These are phyloP conservation scores for Clonostachys rosea DNA, from an alignment of 2,329 filamentous ascomycete genomes.

Conservation along the genomic window DNA sequence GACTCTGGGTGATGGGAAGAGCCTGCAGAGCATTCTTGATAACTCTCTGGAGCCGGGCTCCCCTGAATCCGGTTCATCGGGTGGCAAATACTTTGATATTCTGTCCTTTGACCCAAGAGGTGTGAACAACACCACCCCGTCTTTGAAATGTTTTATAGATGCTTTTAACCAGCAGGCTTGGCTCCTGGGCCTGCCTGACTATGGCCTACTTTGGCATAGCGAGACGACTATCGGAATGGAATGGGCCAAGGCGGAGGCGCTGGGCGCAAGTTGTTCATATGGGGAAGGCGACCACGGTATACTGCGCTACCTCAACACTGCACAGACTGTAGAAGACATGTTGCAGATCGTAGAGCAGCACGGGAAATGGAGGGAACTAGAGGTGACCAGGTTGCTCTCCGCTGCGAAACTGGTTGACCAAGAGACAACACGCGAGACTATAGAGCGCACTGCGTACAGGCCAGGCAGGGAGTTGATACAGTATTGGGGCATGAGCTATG, in stretches of 20 bases:
- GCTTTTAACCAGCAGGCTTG: background rate
- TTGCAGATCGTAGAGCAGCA: background rate
- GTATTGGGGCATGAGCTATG: slow-evolving; percentile 54
- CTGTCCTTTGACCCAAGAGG: background rate
- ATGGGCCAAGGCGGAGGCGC: background rate
- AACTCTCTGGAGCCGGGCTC: too few species aligned
- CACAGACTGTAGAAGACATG: background rate
- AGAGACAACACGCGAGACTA: too few species aligned
- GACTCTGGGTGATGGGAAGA: slow-evolving; percentile 6
- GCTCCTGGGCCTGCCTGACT: background rate
- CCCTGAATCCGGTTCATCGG: too few species aligned
- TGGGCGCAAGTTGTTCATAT: background rate
- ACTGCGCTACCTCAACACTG: background rate
- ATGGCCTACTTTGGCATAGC: background rate
- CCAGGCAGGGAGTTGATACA: slow-evolving; percentile 33
- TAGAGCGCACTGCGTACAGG: slow-evolving; percentile 12
- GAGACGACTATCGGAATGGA: background rate
- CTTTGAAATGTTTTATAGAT: background rate
- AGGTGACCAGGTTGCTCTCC: background rate
- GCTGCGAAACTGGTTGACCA: too few species aligned
- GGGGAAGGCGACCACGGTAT: background rate
- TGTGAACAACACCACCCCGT: background rate
- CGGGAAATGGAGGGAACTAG: background rate
- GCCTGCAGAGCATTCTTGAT: too few species aligned
- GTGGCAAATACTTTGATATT: background rate